Base-by-base conservation (phyloP, 2,329 filamentous ascomycete species). In the Sarocladium brachiariae region DNA sequence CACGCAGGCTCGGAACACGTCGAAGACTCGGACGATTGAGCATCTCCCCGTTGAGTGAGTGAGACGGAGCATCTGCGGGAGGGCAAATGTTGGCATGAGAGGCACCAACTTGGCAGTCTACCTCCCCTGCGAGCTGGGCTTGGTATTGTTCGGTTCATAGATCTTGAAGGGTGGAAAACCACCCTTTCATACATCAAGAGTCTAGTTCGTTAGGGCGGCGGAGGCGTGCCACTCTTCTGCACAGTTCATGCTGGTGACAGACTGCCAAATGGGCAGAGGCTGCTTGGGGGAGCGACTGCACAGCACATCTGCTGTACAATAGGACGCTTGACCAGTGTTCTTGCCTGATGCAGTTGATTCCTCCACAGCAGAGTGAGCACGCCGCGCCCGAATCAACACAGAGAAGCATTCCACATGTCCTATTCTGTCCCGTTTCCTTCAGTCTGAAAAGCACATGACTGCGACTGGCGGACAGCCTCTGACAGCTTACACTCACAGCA, bases 81-180 rank as follows among this genome's bases (percentile, higher is more conserved):
- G 7, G 4, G n/a, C 23, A 16, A 21, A 3, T 27, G n/a, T 24
- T 23, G 8, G 39, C 14, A 23, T 16, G 35, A 18, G 18, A 39
- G 18, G 18, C n/a, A 19, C 8, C 7, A 21, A 18, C 16, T 57
- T 50, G 54, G 56, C 37, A 37, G 51, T 43, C 11, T 43, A 25
- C 23, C 14, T 16, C 33, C 7, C 31, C 18, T 8, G 53, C 49
- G 24, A 56, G 46, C 38, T 52, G 59, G 61, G 53, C 57, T 62
- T 61, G 13, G 60, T 63, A 4, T 23, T 47, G 45, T 38, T 49
- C 43, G 58, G 54, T 66, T 62, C 67, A 65, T 68, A 70, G 65
- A 67, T 70, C 71, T 72, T 72, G 66, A 64, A 69, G 63, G 65
- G 64, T 69, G 65, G 66, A 69, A 63, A 65, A 72, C 66, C 64